These are phyloP conservation scores for Nicotiana otophora DNA, from an alignment of 257 asterid species.

Conservation along the genomic window DNA sequence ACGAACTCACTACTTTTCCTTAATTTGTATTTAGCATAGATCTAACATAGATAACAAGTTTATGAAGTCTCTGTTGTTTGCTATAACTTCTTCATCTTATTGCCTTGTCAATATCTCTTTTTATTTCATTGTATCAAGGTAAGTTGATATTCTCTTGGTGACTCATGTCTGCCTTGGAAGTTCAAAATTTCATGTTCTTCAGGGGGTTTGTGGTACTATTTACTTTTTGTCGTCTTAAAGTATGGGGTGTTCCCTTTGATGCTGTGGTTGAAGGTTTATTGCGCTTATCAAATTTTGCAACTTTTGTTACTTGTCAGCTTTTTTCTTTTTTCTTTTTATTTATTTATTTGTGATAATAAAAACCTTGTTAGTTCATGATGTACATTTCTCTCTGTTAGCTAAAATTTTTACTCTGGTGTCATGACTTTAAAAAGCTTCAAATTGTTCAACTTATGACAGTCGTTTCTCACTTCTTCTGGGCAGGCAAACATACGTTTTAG, in stretches of 20 bases:
- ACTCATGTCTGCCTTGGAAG: background rate
- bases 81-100: background rate
- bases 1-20: background rate
- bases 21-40: background rate
- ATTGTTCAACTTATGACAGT: background rate
- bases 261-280: background rate
- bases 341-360: background rate
- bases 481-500: constrained; percentile 90
- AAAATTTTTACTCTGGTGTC: background rate
- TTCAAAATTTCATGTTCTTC: background rate
- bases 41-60: background rate
- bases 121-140: constrained; percentile 2
- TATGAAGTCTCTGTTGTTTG: background rate
- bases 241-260: background rate
- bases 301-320: background rate
- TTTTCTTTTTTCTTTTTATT: background rate
- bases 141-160: background rate
- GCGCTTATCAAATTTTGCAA: background rate
- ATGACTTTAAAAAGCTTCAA: background rate
- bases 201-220: background rate
- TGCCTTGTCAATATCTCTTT: background rate
- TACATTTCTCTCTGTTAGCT: background rate
- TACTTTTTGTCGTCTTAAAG: background rate
- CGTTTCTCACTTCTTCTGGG: constrained; percentile 17
- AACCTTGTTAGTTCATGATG: background rate